These are phyloP conservation scores for Pythium utonaiense DNA, from an alignment of 352 stramenopile genomes.

Conservation along the genomic window DNA sequence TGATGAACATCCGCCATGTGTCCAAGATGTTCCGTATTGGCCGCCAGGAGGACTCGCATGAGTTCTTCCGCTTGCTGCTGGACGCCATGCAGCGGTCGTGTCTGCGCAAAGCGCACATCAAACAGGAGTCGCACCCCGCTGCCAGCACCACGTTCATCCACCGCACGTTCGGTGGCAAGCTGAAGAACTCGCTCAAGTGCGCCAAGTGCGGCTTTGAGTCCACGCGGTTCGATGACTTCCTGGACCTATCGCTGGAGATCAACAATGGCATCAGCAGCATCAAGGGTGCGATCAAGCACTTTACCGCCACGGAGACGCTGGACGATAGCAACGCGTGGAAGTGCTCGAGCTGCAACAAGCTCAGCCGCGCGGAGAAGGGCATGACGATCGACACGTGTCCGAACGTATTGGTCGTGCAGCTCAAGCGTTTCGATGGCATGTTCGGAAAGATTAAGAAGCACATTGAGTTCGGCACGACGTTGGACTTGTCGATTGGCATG, in stretches of 20 bases:
- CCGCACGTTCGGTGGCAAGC: conserved; percentile 79
- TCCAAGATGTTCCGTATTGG: conserved; percentile 87
- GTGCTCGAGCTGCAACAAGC: conserved; percentile 76
- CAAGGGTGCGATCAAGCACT: conserved; percentile 71
- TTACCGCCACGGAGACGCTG: conserved; percentile 79
- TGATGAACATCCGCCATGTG: conserved; percentile 83
- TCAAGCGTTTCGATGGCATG: conserved; percentile 89
- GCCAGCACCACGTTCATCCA: conserved; percentile 79
- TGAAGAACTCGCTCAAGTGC: conserved; percentile 84
- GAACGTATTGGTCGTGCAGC: conserved; percentile 86
- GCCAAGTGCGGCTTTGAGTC: conserved; percentile 79
- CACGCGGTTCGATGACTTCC: conserved; percentile 79
- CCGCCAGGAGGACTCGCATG: conserved; percentile 89
- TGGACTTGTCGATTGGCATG: conserved; percentile 68
- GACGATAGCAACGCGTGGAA: conserved; percentile 86
- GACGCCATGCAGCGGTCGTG: conserved; percentile 83
- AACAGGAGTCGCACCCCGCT: conserved; percentile 51
- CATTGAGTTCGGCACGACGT: conserved; percentile 63
- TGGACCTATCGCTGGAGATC: conserved; percentile 89
- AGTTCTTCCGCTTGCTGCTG: conserved; percentile 88
- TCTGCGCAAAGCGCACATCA: conserved; percentile 67
- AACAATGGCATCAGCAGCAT: conserved; percentile 70
- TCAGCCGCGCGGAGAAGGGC: conserved; percentile 75
- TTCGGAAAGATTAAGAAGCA: conserved; percentile 89
- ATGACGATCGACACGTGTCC: conserved; percentile 77